Evolutionary conservation across 192 early-diverging fungal species (phyloP), one percentile per base, ranked within the genome.

Genomic region (Geranomyces michiganensis): DNA sequence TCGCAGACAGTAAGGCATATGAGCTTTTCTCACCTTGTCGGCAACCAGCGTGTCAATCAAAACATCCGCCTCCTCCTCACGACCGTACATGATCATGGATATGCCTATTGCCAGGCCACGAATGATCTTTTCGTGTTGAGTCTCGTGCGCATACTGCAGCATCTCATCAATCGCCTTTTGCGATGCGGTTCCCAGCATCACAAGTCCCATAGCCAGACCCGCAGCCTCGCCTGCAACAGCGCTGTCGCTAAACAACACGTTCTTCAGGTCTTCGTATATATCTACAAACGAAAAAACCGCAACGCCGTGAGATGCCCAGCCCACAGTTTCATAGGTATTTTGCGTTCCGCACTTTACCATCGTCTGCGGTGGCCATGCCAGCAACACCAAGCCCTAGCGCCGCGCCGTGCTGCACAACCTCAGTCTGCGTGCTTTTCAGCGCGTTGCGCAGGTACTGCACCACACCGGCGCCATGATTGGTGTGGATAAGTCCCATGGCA

Each of bases 41-140:
- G 86, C 76, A 29, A 85, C 80, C 14, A 99, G 87, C 65, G 85
- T 81, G 71, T 94, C 93, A 46, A 99, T 89, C 56, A 98, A 71
- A n/a, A 70, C 77, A 78, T 99, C 97, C 5, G 97, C 97, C 49
- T 89, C 89, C 77, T 98, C 96, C 79, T 98, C 95, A 72, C 89
- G 90, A 17, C 94, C 97, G 78, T 96, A 99, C 96, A 98, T 96
- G 21, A 99, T 90, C 61, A 99, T 76, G 0, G 96, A 89, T 59
- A 99, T 92, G 56, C 97, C 96, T 29, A 97, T 84, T 10, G 96
- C 91, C 66, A 98, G 80, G 55, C 96, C 94, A 41, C 97, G 93
- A 64, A 99, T 98, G 69, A 98, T 99, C 84, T 99, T 99, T 73
- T 99, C 97, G 81, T 99, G 97, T 77, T 95, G 93, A 6, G 97